Base-by-base conservation (phyloP, 352 stramenopile genomes). In the Thraustochytrium striatum region DNA sequence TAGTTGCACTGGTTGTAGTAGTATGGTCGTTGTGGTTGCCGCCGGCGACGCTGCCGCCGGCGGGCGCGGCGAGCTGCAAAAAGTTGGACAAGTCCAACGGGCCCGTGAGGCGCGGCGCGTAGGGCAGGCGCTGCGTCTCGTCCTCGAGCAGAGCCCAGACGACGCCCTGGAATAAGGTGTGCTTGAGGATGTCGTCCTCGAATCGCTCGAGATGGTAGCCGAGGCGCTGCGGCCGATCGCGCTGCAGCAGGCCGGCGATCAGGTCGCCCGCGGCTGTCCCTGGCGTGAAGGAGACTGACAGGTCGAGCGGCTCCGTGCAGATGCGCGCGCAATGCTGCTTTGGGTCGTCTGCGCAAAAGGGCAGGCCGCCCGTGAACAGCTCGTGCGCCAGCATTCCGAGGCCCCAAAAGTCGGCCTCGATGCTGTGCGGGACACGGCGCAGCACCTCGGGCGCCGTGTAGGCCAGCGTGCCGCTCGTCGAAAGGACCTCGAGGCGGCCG, bases 361-460 rank as follows among this genome's bases (percentile, higher is more conserved):
- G 68, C 25, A 25, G 21, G 35, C 43, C 43, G 19, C 68, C 68
- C n/a, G 39, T 72, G 68, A 38, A 65, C 0, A 75, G 50, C 33
- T 75, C 68, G 53, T 65, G 68, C 0, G 47, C 47, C 13, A 75
- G 13, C 30, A 75, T 52, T n/a, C 68, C 68, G 13, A 75, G 53
- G 3, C 39, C 68, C 68, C 68, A 75, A 30, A 30, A 65, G 30
- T 75, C 68, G 35, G 68, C 25, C 68, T 75, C 47, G 39, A 69
- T 69, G 68, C 68, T 65, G 25, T 75, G 68, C 35, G 68, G 33
- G 9, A n/a, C n/a, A 25, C 68, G 68, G 11, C 47, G 28, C 13
- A 75, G 68, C 5, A 75, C 68, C 53, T 75, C 68, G 2, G 68
- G 68, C 13, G 68, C 68, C 5, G 25, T 65, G 39, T 75, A 75